These are phyloP conservation scores for Persicaria tinctoria DNA, from an alignment of 148 eudicot species.

Conservation along the genomic window DNA sequence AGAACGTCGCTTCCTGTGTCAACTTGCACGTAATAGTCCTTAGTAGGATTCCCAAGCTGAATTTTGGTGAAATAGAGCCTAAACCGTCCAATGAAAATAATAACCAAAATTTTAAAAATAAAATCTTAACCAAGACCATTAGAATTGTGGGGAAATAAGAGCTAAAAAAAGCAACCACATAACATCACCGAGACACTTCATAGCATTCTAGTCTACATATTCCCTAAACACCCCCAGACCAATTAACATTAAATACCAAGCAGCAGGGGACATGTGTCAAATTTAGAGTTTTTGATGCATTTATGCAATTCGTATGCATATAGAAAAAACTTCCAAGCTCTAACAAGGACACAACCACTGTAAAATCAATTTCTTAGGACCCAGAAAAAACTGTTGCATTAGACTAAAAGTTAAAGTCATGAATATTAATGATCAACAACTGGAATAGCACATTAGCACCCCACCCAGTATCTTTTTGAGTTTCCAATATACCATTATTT, in stretches of 20 bases:
- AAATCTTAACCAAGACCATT: background rate
- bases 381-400: background rate
- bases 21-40: slow-evolving; percentile 74
- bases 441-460: too few species aligned
- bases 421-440: background rate
- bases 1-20: slow-evolving; percentile 92
- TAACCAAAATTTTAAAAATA: background rate
- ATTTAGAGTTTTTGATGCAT: background rate
- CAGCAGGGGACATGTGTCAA: background rate
- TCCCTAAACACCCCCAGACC: background rate
- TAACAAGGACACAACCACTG: background rate
- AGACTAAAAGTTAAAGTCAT: background rate
- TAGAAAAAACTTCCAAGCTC: background rate
- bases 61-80: slow-evolving; percentile 80
- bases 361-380: background rate
- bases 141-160: background rate
- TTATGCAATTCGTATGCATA: background rate
- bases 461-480: too few species aligned
- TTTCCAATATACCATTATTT: background rate
- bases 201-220: background rate
- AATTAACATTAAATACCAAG: background rate
- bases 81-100: slow-evolving; percentile 8
- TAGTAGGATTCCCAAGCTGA: slow-evolving; percentile 68
- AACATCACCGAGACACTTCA: background rate
- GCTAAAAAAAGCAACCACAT: background rate